Conservation (phyloP, 2,329 filamentous ascomycete genomes). For the Monosporascus sp. region DNA sequence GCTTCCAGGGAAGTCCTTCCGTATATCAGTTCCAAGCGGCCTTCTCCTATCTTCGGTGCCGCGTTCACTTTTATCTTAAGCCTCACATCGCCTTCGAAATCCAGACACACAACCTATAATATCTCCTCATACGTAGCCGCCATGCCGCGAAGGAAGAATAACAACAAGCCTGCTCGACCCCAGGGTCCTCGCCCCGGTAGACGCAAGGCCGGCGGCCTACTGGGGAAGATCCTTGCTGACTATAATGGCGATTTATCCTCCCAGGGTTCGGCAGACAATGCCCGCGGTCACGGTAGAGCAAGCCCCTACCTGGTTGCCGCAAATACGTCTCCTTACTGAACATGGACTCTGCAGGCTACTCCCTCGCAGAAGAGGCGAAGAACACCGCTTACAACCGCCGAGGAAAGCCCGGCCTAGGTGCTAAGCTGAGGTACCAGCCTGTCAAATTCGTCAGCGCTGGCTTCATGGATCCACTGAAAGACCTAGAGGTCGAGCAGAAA, state of each 20-base stretch:
- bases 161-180: neutral
- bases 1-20: too few relatives aligned
- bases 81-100: too few relatives aligned
- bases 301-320: neutral
- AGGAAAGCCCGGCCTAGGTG: conserved; percentile 32
- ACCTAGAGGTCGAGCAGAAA: conserved; percentile 23
- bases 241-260: neutral
- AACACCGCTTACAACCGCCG: conserved; percentile 43
- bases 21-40: too few relatives aligned
- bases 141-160: neutral
- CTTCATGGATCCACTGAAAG: conserved; percentile 42
- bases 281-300: neutral
- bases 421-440: conserved; percentile 42
- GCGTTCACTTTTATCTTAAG: too few relatives aligned
- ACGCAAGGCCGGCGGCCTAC: neutral
- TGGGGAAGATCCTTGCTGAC: neutral
- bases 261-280: neutral
- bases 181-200: neutral
- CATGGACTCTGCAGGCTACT: conserved; percentile 30
- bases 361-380: conserved; percentile 44
- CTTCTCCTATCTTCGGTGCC: too few relatives aligned
- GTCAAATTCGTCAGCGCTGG: conserved; percentile 51
- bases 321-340: conserved; percentile 6
- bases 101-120: neutral
- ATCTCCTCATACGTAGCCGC: too few relatives aligned